These are phyloP conservation scores for Lactifluus hygrophoroides DNA, from an alignment of 768 basidiomycete species.

Conservation along the genomic window DNA sequence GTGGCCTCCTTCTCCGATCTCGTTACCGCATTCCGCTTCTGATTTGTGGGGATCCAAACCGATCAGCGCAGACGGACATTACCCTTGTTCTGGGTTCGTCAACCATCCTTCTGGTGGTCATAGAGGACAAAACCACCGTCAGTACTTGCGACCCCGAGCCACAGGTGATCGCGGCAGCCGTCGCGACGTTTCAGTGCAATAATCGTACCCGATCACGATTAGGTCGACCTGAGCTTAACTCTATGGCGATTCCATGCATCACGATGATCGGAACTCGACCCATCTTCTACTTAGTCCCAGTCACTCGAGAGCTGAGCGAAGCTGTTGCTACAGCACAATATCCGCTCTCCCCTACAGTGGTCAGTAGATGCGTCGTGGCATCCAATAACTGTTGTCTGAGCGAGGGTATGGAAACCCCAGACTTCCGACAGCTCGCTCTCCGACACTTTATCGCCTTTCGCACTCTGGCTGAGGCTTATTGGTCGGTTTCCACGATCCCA, in stretches of 20 bases:
- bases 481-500: background rate
- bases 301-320: background rate
- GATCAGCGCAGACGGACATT: background rate
- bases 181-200: background rate
- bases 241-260: constrained; percentile 1
- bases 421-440: background rate
- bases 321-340: background rate
- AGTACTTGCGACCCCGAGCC: background rate
- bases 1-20: background rate
- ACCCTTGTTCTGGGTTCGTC: background rate
- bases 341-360: background rate
- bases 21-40: background rate
- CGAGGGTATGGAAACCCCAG: background rate
- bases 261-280: background rate
- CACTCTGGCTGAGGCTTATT: background rate
- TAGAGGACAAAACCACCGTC: background rate
- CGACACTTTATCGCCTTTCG: background rate
- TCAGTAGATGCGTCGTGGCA: background rate
- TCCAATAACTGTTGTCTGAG: background rate
- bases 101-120: background rate
- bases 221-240: background rate
- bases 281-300: background rate
- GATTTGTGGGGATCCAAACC: background rate
- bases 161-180: constrained; percentile 3
- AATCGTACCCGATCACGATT: background rate